Evolutionary conservation across 1,139 yeast genomes (phyloP).

Genomic region (Saccharomyces hybrid): DNA sequence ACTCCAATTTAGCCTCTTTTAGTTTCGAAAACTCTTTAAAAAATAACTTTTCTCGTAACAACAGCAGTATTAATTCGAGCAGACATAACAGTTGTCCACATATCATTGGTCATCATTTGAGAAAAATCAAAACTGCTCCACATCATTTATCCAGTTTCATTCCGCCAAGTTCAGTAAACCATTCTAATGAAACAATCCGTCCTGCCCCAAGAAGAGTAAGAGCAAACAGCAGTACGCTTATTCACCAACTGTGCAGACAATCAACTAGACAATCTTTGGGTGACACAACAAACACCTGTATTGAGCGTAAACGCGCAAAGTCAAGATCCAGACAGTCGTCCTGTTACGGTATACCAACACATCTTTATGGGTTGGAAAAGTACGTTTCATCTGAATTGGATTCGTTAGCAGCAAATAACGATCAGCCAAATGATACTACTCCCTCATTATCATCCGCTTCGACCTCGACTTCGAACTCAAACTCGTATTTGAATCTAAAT

Average conservation of each 20-base stretch:
- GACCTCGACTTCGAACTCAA: neutral
- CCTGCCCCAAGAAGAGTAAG: conserved; percentile 8
- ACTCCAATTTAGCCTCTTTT: neutral
- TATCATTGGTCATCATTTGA: neutral
- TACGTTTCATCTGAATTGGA: conserved; percentile 26
- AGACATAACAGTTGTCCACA: neutral
- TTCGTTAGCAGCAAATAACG: conserved; percentile 14
- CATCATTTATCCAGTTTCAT: neutral
- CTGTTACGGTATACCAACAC: conserved; percentile 27
- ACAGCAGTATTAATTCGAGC: neutral
- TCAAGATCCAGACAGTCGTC: conserved; percentile 10
- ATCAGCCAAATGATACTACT: conserved; percentile 1
- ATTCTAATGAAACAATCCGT: neutral
- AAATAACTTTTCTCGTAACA: neutral
- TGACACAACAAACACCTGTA: neutral
- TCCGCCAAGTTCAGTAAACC: neutral
- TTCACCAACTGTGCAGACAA: conserved; percentile 13
- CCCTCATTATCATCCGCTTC: conserved; percentile 1
- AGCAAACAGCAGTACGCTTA: conserved; percentile 15
- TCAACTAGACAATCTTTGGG: conserved; percentile 1
- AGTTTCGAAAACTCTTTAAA: neutral
- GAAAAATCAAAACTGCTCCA: conserved; percentile 6
- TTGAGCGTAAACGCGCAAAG: neutral
- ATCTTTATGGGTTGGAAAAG: conserved; percentile 27
- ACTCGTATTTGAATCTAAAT: neutral